A percentile compares a stretch with the other conserved stretches of the same genome.
Evolutionary conservation across 805 yeast species (phyloP).

Genomic region (Metschnikowia lochheadii): DNA sequence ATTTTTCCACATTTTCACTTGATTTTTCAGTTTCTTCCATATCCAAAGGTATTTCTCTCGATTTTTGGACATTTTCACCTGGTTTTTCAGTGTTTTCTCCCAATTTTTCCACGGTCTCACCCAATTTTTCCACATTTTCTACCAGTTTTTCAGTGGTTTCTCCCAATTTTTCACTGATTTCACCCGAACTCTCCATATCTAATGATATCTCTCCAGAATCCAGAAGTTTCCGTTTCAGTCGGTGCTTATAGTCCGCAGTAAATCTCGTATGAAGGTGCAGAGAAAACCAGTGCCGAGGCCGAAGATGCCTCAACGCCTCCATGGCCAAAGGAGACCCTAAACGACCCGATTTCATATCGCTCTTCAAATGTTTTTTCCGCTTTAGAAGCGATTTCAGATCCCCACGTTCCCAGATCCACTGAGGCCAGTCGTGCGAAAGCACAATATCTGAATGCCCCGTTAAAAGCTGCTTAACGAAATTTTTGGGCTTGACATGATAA

Average conservation of each 20-base stretch:
- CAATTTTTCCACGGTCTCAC: not conserved
- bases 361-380: conserved; percentile 61
- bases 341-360: conserved; percentile 54
- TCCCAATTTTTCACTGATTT: not conserved
- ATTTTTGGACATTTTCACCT: not conserved
- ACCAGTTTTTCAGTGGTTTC: too few species aligned
- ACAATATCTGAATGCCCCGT: conserved; percentile 48
- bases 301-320: conserved; percentile 47
- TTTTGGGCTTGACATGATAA: conserved; percentile 70
- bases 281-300: conserved; percentile 78
- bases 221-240: conserved; percentile 1
- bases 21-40: not conserved
- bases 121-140: conserved; percentile 18
- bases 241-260: conserved; percentile 5
- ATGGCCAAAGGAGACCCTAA: conserved; percentile 73
- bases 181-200: conserved; percentile 19
- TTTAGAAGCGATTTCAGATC: conserved; percentile 45
- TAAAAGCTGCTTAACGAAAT: conserved; percentile 52
- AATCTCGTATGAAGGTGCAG: conserved; percentile 84
- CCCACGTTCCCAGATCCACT: conserved; percentile 66
- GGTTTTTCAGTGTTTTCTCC: conserved; percentile 9
- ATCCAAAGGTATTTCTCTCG: not conserved
- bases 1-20: too few species aligned
- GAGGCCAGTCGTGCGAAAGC: conserved; percentile 95
- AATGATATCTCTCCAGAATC: not conserved